A percentile compares a stretch with the other conserved stretches of the same genome.
Evolutionary conservation across 805 yeast genomes (phyloP).

Genomic region (Candida coquimbonensis): DNA sequence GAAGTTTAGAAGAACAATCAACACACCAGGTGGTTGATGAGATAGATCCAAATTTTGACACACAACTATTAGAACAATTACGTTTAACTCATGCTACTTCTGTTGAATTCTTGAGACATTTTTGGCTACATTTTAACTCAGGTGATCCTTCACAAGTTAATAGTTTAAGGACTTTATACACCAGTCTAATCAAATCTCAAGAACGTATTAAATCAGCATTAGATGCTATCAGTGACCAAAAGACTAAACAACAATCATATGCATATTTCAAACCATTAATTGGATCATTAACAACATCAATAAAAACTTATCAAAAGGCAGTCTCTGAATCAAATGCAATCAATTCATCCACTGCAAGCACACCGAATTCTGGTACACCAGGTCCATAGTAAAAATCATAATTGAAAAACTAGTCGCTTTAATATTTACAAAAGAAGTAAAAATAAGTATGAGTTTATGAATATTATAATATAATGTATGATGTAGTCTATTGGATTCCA

Average conservation of each 20-base stretch:
- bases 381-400: background rate
- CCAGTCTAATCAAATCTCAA: conserved; percentile 41
- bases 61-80: conserved; percentile 39
- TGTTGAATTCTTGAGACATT: conserved; percentile 68
- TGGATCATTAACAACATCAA: conserved; percentile 39
- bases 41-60: conserved; percentile 27
- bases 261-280: conserved; percentile 37
- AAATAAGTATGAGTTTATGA: background rate
- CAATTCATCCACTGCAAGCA: background rate
- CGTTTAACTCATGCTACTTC: conserved; percentile 65
- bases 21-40: conserved; percentile 24
- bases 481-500: conserved; percentile 26
- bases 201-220: conserved; percentile 36
- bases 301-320: conserved; percentile 38
- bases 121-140: conserved; percentile 58
- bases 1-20: conserved; percentile 20
- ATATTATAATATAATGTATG: background rate
- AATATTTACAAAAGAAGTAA: no score
- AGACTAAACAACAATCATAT: conserved; percentile 21
- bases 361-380: background rate
- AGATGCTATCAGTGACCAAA: conserved; percentile 23
- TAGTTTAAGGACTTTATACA: conserved; percentile 38
- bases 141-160: conserved; percentile 38
- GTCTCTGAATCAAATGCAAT: conserved; percentile 3
- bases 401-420: no score